These are phyloP conservation scores for Sodiomyces alkalinus DNA, from an alignment of 2,329 filamentous ascomycete species.

Conservation along the genomic window DNA sequence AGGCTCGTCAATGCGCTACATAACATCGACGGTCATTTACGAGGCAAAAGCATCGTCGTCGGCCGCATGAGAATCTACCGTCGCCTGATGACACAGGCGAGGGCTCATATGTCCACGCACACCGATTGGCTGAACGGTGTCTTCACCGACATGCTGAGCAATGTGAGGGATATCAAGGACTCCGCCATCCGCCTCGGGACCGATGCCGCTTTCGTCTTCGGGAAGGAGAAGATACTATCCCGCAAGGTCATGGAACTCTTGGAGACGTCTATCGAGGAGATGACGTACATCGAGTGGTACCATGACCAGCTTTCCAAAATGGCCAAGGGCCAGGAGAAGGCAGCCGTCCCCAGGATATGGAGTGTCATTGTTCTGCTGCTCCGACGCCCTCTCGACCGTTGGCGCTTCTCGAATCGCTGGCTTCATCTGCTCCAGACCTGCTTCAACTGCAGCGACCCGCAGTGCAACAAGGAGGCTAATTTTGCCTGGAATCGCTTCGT, in stretches of 20 bases:
- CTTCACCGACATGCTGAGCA: conserved; percentile 68
- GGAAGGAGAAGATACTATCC: conserved; percentile 52
- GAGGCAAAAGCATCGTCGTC: conserved; percentile 67
- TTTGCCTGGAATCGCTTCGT: conserved; percentile 76
- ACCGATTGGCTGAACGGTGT: conserved; percentile 71
- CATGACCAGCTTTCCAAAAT: conserved; percentile 51
- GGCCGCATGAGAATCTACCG: conserved; percentile 68
- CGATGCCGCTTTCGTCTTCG: conserved; percentile 53
- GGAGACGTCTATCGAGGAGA: conserved; percentile 39
- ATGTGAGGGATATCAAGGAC: conserved; percentile 57
- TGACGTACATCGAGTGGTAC: conserved; percentile 55
- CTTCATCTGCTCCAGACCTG: conserved; percentile 65
- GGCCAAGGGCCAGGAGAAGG: conserved; percentile 38
- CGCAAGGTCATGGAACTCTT: conserved; percentile 52
- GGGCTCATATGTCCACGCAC: conserved; percentile 52
- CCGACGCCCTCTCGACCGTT: conserved; percentile 48
- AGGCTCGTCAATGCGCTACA: conserved; percentile 57
- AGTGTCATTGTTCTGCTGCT: conserved; percentile 67
- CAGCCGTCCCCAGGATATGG: conserved; percentile 77
- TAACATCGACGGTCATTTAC: conserved; percentile 56
- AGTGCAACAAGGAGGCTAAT: conserved; percentile 59
- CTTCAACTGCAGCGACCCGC: conserved; percentile 63
- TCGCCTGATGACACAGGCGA: conserved; percentile 58
- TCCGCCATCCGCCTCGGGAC: conserved; percentile 62
- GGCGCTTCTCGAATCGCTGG: conserved; percentile 63